Conservation (phyloP, 305 asterid species). For the Fraxinus albicans region DNA sequence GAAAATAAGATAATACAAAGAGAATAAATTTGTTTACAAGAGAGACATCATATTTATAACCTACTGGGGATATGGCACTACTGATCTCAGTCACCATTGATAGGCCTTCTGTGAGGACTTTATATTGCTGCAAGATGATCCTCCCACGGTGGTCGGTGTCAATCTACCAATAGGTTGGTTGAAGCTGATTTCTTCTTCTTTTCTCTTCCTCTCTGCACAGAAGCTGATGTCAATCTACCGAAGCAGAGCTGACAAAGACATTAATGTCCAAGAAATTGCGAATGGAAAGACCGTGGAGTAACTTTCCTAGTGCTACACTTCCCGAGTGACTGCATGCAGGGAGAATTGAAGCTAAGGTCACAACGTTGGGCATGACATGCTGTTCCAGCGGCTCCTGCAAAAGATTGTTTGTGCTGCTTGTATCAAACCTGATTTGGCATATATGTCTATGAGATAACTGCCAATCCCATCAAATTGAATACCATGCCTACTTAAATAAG, state of each 20-base stretch:
- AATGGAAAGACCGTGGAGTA: slow-evolving; percentile 58
- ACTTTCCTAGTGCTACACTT: slow-evolving; percentile 63
- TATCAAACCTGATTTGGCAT: slow-evolving; percentile 64
- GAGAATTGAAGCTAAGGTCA: slow-evolving; percentile 77
- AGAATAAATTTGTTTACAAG: too few species aligned
- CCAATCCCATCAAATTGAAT: slow-evolving; percentile 67
- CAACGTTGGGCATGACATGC: slow-evolving; percentile 57
- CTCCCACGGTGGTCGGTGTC: too few species aligned
- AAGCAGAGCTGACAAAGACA: slow-evolving; percentile 67
- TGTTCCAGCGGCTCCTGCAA: slow-evolving; percentile 41
- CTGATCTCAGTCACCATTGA: too few species aligned
- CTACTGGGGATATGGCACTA: too few species aligned
- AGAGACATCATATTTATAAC: too few species aligned
- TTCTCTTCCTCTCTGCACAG: neutral
- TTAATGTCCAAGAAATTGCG: slow-evolving; percentile 57
- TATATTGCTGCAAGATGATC: too few species aligned
- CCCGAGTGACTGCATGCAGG: slow-evolving; percentile 78
- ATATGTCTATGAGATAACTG: slow-evolving; percentile 81
- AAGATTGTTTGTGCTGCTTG: slow-evolving; percentile 59
- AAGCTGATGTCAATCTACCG: slow-evolving; percentile 21
- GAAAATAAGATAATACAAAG: too few species aligned
- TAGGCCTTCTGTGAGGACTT: too few species aligned
- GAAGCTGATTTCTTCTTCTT: too few species aligned
- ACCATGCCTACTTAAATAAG: slow-evolving; percentile 62
- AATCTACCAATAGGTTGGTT: too few species aligned